Conservation (phyloP, 2,329 filamentous ascomycete genomes). For the Lachnellula subtilissima region DNA sequence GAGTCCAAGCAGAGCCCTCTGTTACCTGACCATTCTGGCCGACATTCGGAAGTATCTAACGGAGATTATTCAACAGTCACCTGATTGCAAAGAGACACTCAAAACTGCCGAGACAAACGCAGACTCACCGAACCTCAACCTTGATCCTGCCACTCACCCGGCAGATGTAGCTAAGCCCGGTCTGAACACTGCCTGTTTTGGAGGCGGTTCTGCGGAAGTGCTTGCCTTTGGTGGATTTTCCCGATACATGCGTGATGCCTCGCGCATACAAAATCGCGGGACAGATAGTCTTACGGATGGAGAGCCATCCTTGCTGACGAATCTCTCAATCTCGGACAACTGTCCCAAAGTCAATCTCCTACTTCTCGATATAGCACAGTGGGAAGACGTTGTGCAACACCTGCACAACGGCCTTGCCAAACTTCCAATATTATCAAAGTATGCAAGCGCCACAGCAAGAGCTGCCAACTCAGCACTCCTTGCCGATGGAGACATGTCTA, state of each 20-base stretch:
- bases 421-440: slow-evolving; percentile 46
- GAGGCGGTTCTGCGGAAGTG: slow-evolving; percentile 57
- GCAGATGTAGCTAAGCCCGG: not conserved
- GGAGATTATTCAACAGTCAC: not conserved
- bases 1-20: slow-evolving; percentile 81
- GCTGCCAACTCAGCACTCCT: slow-evolving; percentile 45
- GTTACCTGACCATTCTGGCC: slow-evolving; percentile 61
- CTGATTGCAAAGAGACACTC: not conserved
- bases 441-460: slow-evolving; percentile 45
- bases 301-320: slow-evolving; percentile 3
- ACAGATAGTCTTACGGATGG: slow-evolving; percentile 1
- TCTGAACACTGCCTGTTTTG: slow-evolving; percentile 24
- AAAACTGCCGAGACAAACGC: not conserved
- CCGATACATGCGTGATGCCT: slow-evolving; percentile 32
- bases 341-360: slow-evolving; percentile 40
- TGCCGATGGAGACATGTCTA: slow-evolving; percentile 33
- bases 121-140: not conserved
- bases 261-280: slow-evolving; percentile 3
- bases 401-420: slow-evolving; percentile 54
- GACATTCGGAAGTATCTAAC: slow-evolving; percentile 26
- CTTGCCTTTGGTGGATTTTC: slow-evolving; percentile 55
- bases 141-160: not conserved
- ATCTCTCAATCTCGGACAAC: slow-evolving; percentile 7
- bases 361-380: slow-evolving; percentile 79
- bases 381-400: slow-evolving; percentile 57